Evolutionary conservation across 208 protist species (phyloP), one percentile per base, ranked within the genome.

Genomic region (Giardia duodenalis): DNA sequence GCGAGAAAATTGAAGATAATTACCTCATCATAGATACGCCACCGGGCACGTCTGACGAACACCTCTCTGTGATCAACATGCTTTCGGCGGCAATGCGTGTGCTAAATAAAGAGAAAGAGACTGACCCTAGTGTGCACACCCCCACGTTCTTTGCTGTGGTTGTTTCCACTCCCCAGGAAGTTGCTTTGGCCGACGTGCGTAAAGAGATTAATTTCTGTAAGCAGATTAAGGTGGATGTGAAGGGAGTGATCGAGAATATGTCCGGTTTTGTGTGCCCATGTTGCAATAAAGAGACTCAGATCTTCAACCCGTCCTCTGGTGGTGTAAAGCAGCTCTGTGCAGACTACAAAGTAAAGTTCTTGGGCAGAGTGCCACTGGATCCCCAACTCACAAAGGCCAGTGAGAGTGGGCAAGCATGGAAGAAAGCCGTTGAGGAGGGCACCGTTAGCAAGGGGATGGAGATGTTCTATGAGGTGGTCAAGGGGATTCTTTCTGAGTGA

Each of bases 221-320:
- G 44, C 99, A 99, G 93, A 96, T 97, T n/a, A 96, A 96, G 88
- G 86, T 99, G 1, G 95, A 93, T 0, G 95, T 99, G 30, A 94
- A 99, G 47, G 99, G 99, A 47, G 96, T 99, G 44, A 97, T 99
- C 30, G 98, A 99, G 94, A 99, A 99, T 95, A 99, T 99, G 98
- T 97, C 95, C 93, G 97, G 97, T 30, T 99, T 98, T 92, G 93
- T 93, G 2, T 94, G 93, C 67, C 93, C 93, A 22, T 43, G 87
- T 22, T 94, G 93, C 57, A n/a, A 4, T 42, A 48, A 92, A 2
- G 44, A 30, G 4, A 92, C 92, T 44, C 2, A 87, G 1, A 92
- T 94, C 1, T 94, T 94, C 86, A 3, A 4, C 43, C 46, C 47
- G 0, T 47, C 88, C 0, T 47, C 0, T 45, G 67, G 47, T 44